Conservation (phyloP, 352 stramenopile species). For the Pythium plurisporium region DNA sequence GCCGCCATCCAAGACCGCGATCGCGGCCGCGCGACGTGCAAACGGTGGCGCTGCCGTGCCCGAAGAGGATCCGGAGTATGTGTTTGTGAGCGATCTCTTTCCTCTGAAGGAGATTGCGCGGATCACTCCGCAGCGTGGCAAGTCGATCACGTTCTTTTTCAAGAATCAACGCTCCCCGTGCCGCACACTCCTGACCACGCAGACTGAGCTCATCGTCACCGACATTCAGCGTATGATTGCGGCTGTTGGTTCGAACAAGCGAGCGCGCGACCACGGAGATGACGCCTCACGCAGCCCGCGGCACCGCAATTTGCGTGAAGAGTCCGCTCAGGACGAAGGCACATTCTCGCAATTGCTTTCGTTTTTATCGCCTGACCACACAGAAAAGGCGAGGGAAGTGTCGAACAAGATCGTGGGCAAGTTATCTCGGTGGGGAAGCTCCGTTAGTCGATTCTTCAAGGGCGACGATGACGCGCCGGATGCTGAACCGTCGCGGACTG, state of each 20-base stretch:
- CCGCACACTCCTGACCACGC: slow-evolving; percentile 62
- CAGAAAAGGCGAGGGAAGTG: slow-evolving; percentile 77
- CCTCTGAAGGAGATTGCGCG: slow-evolving; percentile 59
- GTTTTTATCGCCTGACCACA: slow-evolving; percentile 60
- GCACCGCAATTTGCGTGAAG: slow-evolving; percentile 8
- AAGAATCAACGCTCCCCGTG: slow-evolving; percentile 52
- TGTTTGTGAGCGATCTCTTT: slow-evolving; percentile 66
- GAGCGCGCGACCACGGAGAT: slow-evolving; percentile 29
- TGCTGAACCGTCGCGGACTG: not conserved
- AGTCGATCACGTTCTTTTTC: slow-evolving; percentile 81
- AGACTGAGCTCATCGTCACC: slow-evolving; percentile 67
- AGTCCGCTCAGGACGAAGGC: slow-evolving; percentile 3
- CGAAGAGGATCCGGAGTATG: slow-evolving; percentile 33
- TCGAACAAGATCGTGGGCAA: slow-evolving; percentile 80
- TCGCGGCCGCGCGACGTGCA: not conserved
- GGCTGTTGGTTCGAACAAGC: slow-evolving; percentile 32
- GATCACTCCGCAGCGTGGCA: slow-evolving; percentile 70
- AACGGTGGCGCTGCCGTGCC: not conserved
- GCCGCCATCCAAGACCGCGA: slow-evolving; percentile 3
- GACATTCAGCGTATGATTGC: slow-evolving; percentile 68
- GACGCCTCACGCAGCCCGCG: not conserved
- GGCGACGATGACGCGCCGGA: slow-evolving; percentile 54
- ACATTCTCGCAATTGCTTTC: slow-evolving; percentile 55
- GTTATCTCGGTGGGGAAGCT: slow-evolving; percentile 60
- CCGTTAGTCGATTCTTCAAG: slow-evolving; percentile 51